Conservation (phyloP, 164 flowering plant genomes). For the Paratinospora sagittata region DNA sequence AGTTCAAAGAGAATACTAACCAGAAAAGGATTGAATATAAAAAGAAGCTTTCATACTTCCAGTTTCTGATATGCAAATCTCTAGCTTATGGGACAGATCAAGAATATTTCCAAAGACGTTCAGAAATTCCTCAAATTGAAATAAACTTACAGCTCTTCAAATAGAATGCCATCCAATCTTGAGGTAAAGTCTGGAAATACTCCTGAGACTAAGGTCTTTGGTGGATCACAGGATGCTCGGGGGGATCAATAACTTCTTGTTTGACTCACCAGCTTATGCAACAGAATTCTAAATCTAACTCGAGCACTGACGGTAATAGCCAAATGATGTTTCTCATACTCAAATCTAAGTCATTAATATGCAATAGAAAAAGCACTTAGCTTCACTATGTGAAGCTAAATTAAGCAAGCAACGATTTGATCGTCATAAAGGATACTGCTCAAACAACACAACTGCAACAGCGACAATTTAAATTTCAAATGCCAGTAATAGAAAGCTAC, state of each 20-base stretch:
- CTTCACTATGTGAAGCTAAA: conserved; percentile 3
- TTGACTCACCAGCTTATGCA: conserved; percentile 5
- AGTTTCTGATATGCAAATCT: not conserved
- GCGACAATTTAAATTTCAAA: not conserved
- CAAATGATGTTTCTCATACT: not conserved
- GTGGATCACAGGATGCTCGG: no score
- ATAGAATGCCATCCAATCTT: not conserved
- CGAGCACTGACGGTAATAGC: not conserved
- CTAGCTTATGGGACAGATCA: not conserved
- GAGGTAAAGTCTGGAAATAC: not conserved
- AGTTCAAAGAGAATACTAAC: no score
- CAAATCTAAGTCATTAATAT: not conserved
- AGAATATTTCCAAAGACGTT: not conserved
- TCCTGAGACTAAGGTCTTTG: no score
- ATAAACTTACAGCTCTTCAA: not conserved
- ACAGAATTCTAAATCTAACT: not conserved
- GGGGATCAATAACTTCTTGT: no score
- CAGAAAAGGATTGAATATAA: no score
- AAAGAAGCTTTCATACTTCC: not conserved
- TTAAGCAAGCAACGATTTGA: conserved; percentile 10
- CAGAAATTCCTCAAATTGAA: not conserved
- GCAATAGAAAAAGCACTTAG: not conserved
- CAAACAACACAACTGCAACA: not conserved
- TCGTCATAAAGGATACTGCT: not conserved
- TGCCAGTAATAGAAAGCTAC: not conserved